Evolutionary conservation across 441 rosid genomes (phyloP).

Genomic region (Aleurites moluccanus): DNA sequence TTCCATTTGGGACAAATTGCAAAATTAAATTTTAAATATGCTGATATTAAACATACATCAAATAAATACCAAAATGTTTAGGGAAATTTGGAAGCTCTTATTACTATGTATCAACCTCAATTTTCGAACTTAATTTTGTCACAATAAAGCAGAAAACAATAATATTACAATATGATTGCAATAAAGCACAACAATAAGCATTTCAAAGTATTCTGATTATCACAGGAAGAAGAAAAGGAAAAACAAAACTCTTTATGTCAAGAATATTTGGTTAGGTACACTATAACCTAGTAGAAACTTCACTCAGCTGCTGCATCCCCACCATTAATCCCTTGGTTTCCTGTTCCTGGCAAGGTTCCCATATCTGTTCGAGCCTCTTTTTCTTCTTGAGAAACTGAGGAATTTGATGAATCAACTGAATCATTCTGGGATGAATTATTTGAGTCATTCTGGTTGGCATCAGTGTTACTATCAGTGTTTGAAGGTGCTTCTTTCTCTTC

Average conservation of each 20-base stretch:
- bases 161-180: constrained; percentile 17
- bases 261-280: constrained; percentile 1
- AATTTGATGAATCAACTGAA: constrained; percentile 23
- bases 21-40: neutral
- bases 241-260: constrained; percentile 12
- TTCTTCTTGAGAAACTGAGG: constrained; percentile 51
- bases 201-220: constrained; percentile 15
- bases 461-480: constrained; percentile 26
- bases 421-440: constrained; percentile 28
- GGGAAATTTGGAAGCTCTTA: neutral
- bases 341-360: constrained; percentile 52
- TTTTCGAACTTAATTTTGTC: constrained; percentile 1
- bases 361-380: constrained; percentile 54
- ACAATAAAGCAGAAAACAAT: neutral
- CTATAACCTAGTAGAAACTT: constrained; percentile 20
- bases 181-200: constrained; percentile 16
- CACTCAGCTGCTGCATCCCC: constrained; percentile 58
- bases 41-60: neutral
- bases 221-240: constrained; percentile 5
- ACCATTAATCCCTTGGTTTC: constrained; percentile 32
- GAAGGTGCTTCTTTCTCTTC: constrained; percentile 33
- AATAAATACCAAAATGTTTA: neutral
- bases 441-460: constrained; percentile 30
- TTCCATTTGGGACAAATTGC: neutral
- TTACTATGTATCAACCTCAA: neutral